phyloP scores from a whole-genome alignment of 2,329 filamentous ascomycete species.

The Harringtonia aguacate region DNA sequence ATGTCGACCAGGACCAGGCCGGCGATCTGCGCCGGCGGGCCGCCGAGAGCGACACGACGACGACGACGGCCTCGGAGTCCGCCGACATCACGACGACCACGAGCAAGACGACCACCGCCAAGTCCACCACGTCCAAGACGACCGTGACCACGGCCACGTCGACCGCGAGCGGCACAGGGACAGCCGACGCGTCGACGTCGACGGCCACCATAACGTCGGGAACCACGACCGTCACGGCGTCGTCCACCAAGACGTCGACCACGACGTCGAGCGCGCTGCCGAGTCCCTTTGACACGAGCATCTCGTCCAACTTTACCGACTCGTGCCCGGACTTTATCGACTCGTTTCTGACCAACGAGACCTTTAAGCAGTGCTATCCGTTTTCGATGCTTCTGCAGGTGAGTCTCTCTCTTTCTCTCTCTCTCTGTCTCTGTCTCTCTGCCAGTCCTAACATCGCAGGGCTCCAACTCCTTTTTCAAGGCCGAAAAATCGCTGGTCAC shows the following conservation, averaged over 20 bases:
- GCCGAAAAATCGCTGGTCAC: slow-evolving; percentile 58
- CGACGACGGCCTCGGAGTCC: slow-evolving; percentile 3
- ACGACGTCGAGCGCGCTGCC: slow-evolving; percentile 49
- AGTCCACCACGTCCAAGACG: slow-evolving; percentile 9
- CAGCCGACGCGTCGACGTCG: slow-evolving; percentile 3
- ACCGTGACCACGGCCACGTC: neutral
- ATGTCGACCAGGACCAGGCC: slow-evolving; percentile 23
- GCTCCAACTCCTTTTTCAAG: slow-evolving; percentile 76
- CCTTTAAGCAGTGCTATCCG: slow-evolving; percentile 67
- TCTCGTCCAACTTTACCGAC: slow-evolving; percentile 50
- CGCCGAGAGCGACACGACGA: slow-evolving; percentile 3
- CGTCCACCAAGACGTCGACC: slow-evolving; percentile 18
- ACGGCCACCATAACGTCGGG: slow-evolving; percentile 10
- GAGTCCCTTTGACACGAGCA: slow-evolving; percentile 54
- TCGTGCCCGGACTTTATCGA: slow-evolving; percentile 59
- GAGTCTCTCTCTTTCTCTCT: slow-evolving; percentile 17
- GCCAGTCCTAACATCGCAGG: slow-evolving; percentile 39
- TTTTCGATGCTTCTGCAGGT: slow-evolving; percentile 77
- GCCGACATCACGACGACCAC: slow-evolving; percentile 3
- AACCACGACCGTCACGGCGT: slow-evolving; percentile 11
- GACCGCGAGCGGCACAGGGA: neutral
- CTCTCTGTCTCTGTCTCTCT: neutral
- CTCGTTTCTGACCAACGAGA: slow-evolving; percentile 51
- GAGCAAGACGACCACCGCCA: too few species aligned
- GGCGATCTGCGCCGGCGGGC: slow-evolving; percentile 13